These are phyloP conservation scores for Kondoa malvinella DNA, from an alignment of 768 basidiomycete genomes.

Conservation along the genomic window DNA sequence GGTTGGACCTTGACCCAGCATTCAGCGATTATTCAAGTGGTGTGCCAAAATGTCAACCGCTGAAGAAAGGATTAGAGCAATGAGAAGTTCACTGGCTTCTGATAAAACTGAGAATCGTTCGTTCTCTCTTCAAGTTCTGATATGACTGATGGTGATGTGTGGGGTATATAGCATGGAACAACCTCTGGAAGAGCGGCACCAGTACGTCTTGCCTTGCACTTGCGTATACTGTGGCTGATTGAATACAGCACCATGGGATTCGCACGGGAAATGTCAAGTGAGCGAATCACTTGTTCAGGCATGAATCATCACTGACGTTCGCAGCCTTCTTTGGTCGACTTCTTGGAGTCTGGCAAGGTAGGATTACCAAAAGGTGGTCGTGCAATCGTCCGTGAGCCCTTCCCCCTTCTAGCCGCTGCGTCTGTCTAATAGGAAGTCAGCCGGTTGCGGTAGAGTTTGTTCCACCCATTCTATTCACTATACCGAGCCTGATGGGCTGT, in stretches of 20 bases:
- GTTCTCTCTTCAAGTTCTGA: not conserved
- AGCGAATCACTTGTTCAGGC: too few relatives aligned
- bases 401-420: not conserved
- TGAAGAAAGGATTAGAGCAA: not conserved
- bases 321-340: not conserved
- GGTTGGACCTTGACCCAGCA: constrained; percentile 7
- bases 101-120: not conserved
- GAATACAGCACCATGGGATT: not conserved
- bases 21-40: not conserved
- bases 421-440: not conserved
- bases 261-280: not conserved
- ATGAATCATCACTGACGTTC: too few relatives aligned
- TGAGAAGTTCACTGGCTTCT: not conserved
- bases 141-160: not conserved
- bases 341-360: not conserved
- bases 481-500: too few relatives aligned
- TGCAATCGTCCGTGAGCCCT: not conserved
- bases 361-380: not conserved
- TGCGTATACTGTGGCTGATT: not conserved
- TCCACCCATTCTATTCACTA: too few relatives aligned
- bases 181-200: not conserved
- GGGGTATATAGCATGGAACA: not conserved
- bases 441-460: not conserved
- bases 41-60: not conserved
- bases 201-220: not conserved